Evolutionary conservation across 192 early-diverging fungal genomes (phyloP).

Genomic region (Kickxella alabastrina): DNA sequence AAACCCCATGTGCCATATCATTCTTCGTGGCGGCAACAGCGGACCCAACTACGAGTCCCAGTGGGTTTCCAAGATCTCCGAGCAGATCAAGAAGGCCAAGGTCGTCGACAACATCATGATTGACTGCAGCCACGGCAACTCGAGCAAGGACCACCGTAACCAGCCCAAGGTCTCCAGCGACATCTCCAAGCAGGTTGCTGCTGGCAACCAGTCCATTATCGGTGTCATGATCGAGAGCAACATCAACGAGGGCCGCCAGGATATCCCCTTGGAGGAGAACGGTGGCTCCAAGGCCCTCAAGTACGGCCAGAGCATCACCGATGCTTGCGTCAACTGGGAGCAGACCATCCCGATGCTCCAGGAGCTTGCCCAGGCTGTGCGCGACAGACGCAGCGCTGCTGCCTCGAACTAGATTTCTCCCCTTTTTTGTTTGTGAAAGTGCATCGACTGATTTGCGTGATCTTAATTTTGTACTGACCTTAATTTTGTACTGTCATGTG

Average conservation of each 20-base stretch:
- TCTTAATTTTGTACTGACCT: too few species aligned
- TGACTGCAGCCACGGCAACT: conserved; percentile 95
- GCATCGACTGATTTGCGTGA: too few species aligned
- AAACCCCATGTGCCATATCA: conserved; percentile 82
- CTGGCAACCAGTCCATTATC: conserved; percentile 60
- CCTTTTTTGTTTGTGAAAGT: background rate
- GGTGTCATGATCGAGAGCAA: conserved; percentile 97
- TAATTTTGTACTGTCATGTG: too few species aligned
- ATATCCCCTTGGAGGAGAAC: conserved; percentile 61
- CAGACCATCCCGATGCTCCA: conserved; percentile 74
- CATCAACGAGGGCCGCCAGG: conserved; percentile 83
- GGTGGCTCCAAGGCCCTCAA: conserved; percentile 61
- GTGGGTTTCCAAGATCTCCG: conserved; percentile 56
- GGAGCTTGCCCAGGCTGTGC: conserved; percentile 73
- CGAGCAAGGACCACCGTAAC: conserved; percentile 80
- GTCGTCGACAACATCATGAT: conserved; percentile 79
- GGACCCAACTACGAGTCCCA: conserved; percentile 84
- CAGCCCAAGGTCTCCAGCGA: conserved; percentile 72
- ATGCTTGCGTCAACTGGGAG: conserved; percentile 88
- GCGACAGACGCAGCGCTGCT: conserved; percentile 48
- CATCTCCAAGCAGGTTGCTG: conserved; percentile 70
- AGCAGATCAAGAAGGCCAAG: conserved; percentile 60
- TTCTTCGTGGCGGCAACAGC: conserved; percentile 81
- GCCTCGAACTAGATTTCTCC: background rate
- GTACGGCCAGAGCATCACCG: conserved; percentile 91